Conservation (phyloP, 225 moss, liverwort and hornwort species). For the Antitrichia curtipendula region DNA sequence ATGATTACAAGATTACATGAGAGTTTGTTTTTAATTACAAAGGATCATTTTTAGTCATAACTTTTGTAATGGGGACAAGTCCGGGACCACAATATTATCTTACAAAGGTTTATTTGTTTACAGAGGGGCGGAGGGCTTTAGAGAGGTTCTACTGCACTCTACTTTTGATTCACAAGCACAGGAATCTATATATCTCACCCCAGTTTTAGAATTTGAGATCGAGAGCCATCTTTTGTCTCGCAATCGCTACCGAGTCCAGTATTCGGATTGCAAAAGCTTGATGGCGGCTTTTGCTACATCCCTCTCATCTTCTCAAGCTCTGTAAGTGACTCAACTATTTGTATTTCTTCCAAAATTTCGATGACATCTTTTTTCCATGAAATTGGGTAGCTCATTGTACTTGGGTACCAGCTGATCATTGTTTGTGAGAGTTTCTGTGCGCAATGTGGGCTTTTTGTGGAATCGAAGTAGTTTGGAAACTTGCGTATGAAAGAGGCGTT, state of each 20-base stretch:
- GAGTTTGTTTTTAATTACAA: too few relatives aligned
- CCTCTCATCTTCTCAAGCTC: background rate
- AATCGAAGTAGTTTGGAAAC: background rate
- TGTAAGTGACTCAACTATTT: background rate
- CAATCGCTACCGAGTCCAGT: background rate
- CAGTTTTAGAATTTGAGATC: background rate
- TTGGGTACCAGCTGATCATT: background rate
- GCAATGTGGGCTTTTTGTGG: background rate
- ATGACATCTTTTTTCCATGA: background rate
- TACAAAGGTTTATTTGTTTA: too few relatives aligned
- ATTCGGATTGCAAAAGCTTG: background rate
- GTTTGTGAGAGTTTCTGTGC: background rate
- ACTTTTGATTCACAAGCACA: background rate
- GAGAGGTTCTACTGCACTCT: too few relatives aligned
- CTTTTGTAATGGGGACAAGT: too few relatives aligned
- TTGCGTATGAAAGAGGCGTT: background rate
- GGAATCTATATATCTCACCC: background rate
- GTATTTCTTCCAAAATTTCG: background rate
- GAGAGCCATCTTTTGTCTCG: background rate
- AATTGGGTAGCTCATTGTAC: background rate
- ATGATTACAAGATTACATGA: too few relatives aligned
- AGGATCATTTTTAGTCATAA: too few relatives aligned
- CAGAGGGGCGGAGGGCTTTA: too few relatives aligned
- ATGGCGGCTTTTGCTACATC: background rate
- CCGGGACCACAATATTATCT: too few relatives aligned